Evolutionary conservation across 495 filamentous ascomycete species (phyloP).

Genomic region (Hypoxylon lenormandii): DNA sequence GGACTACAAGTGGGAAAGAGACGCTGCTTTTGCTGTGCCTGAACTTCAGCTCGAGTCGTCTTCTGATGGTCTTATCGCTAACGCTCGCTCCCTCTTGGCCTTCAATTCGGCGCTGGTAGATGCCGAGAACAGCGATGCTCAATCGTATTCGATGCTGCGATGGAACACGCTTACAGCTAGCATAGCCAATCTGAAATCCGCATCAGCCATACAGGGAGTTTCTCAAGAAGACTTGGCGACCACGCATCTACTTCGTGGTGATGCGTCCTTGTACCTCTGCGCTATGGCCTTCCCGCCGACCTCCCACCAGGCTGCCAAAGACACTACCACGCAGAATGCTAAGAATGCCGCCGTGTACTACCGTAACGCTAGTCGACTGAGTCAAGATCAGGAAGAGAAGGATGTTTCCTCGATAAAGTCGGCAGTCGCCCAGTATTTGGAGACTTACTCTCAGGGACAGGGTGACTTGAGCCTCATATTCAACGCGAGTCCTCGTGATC

Average conservation of each 20-base stretch:
- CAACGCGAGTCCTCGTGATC: slow-evolving; percentile 17
- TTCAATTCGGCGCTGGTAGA: slow-evolving; percentile 60
- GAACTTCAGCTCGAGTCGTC: slow-evolving; percentile 56
- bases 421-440: slow-evolving; percentile 35
- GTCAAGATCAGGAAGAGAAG: slow-evolving; percentile 56
- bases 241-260: slow-evolving; percentile 70
- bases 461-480: slow-evolving; percentile 16
- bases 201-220: slow-evolving; percentile 57
- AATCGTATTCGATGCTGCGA: slow-evolving; percentile 48
- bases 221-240: slow-evolving; percentile 63
- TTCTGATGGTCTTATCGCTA: slow-evolving; percentile 64
- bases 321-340: slow-evolving; percentile 64
- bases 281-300: slow-evolving; percentile 63
- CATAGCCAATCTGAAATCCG: slow-evolving; percentile 66
- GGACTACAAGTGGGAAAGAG: slow-evolving; percentile 65
- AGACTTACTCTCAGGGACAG: slow-evolving; percentile 19
- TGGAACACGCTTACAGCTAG: slow-evolving; percentile 67
- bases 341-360: slow-evolving; percentile 73
- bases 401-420: slow-evolving; percentile 35
- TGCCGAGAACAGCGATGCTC: slow-evolving; percentile 29
- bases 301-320: slow-evolving; percentile 62
- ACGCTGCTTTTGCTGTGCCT: slow-evolving; percentile 55
- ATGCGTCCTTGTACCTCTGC: slow-evolving; percentile 68
- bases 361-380: slow-evolving; percentile 66
- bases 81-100: slow-evolving; percentile 68